phyloP scores from a whole-genome alignment of 1,284 basidiomycete species.

The Melampsora abietis-canadensis region DNA sequence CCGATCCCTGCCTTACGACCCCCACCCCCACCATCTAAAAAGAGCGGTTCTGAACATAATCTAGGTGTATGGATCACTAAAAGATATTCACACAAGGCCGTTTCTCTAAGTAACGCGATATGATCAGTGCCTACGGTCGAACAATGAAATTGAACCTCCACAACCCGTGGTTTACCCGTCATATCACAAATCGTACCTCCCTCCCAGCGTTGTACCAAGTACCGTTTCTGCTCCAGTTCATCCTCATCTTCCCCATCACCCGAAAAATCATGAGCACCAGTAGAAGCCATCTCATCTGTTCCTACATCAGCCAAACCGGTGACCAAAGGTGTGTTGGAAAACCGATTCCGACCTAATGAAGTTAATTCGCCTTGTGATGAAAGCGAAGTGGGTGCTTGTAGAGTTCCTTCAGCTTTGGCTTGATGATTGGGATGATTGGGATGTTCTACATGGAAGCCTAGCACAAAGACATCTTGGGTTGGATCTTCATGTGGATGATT shows the following conservation, averaged over 20 bases:
- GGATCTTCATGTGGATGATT: constrained; percentile 49
- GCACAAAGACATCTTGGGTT: constrained; percentile 48
- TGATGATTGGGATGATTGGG: constrained; percentile 33
- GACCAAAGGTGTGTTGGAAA: constrained; percentile 3
- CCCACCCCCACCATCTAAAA: constrained; percentile 53
- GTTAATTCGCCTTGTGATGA: constrained; percentile 27
- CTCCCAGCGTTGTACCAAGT: constrained; percentile 81
- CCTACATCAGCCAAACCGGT: constrained; percentile 23
- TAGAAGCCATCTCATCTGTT: constrained; percentile 16
- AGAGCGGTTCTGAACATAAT: constrained; percentile 83
- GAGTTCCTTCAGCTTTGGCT: constrained; percentile 42
- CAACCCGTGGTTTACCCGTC: constrained; percentile 74
- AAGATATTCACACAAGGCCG: constrained; percentile 78
- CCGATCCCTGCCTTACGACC: constrained; percentile 57
- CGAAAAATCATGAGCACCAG: background rate
- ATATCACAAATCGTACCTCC: constrained; percentile 88
- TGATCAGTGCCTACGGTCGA: constrained; percentile 74
- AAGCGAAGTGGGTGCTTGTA: constrained; percentile 3
- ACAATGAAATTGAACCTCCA: constrained; percentile 96
- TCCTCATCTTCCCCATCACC: constrained; percentile 27
- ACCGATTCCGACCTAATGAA: constrained; percentile 29
- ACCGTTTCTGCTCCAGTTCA: constrained; percentile 61
- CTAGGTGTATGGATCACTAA: constrained; percentile 87
- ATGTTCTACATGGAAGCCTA: constrained; percentile 45
- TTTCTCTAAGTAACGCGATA: constrained; percentile 85